These are phyloP conservation scores for Microdochium nivale DNA, from an alignment of 2,329 filamentous ascomycete genomes.

Conservation along the genomic window DNA sequence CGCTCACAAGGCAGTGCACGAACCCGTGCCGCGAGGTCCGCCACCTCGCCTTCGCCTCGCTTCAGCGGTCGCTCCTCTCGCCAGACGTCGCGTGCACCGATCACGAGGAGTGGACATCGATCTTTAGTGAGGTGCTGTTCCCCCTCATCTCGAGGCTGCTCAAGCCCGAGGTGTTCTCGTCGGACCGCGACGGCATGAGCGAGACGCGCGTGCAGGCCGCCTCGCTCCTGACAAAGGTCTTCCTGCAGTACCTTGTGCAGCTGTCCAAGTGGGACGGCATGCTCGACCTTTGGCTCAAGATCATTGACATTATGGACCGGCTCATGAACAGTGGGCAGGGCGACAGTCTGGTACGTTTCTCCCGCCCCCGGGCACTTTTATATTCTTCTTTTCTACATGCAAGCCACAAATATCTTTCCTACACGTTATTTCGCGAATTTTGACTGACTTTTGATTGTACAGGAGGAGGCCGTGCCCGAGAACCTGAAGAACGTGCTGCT, in stretches of 20 bases:
- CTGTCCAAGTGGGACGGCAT: conserved; percentile 82
- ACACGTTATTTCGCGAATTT: not conserved
- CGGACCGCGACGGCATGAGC: conserved; percentile 86
- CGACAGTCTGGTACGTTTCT: conserved; percentile 65
- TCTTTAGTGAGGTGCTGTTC: conserved; percentile 90
- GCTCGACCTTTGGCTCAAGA: conserved; percentile 84
- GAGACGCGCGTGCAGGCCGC: conserved; percentile 90
- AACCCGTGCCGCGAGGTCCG: conserved; percentile 92
- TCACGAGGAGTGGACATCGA: conserved; percentile 87
- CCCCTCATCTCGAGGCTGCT: conserved; percentile 79
- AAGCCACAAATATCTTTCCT: not conserved
- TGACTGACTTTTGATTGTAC: conserved; percentile 3
- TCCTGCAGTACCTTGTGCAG: conserved; percentile 83
- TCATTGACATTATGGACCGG: conserved; percentile 89
- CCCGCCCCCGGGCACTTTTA: too few species aligned
- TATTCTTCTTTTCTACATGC: too few species aligned
- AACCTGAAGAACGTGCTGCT: conserved; percentile 93
- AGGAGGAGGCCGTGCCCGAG: conserved; percentile 94
- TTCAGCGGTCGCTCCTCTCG: conserved; percentile 80
- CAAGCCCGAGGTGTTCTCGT: conserved; percentile 90
- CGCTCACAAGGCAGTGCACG: conserved; percentile 80
- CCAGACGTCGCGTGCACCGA: conserved; percentile 75
- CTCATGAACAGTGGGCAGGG: conserved; percentile 94
- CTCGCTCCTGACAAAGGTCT: conserved; percentile 88
- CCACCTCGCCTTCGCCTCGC: conserved; percentile 74